Evolutionary conservation across 169 alveolate genomes (phyloP), one percentile per base, ranked within the genome.

Genomic region (Theileria sp.): DNA sequence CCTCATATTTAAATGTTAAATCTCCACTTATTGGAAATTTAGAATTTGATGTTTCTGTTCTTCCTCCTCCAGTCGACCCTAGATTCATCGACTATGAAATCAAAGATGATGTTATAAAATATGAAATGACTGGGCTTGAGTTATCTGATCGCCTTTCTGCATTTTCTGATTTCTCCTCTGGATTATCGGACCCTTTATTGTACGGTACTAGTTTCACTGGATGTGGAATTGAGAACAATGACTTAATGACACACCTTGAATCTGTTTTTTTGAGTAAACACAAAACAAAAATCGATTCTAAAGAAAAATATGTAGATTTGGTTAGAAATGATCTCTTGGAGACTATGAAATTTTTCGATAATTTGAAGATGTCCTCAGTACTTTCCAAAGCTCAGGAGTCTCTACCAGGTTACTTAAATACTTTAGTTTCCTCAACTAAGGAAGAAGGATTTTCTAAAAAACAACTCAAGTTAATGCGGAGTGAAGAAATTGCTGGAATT

Each of bases 1-100:
- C 86, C 15, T 49, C 89, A 34, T 83, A 83, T 50, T 66, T 83
- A 12, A 75, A 83, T 34, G 78, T 77, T 85, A 83, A 83, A 64
- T 83, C 89, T 25, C 89, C 89, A 15, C 34, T 83, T 12, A 73
- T 83, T 25, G 89, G 89, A 17, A n/a, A 76, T 7, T 73, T 83
- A 30, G 79, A 78, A 38, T 83, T 83, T 65, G 89, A 83, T 54
- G 86, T 73, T 15, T 65, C 76, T 36, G 38, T 83, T 6, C 89
- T 82, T n/a, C 85, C 80, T 36, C 80, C 81, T 0, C 89, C 89
- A 23, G 86, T 77, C 21, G 89, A 83, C 54, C 78, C 82, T 8
- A 54, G 51, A 38, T 21, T 83, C 73, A 54, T 83, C 13, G 58
- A 79, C 21, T 83, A 83, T 50, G 81, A 83, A 17, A 44, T 65